Conservation (phyloP, 768 basidiomycete genomes). For the Steccherinum ochraceum region DNA sequence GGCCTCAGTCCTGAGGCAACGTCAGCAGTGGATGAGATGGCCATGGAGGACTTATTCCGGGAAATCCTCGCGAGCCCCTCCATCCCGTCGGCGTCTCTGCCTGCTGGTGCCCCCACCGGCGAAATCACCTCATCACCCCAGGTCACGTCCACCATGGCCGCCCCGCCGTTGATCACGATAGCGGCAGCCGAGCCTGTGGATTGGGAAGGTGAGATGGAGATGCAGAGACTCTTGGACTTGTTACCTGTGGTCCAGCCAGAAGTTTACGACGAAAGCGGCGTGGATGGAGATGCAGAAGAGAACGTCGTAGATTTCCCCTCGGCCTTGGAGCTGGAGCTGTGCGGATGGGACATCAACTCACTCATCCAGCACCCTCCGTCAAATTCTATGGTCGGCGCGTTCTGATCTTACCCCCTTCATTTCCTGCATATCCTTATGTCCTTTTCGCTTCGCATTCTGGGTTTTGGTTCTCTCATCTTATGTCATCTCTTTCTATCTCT, state of each 20-base stretch:
- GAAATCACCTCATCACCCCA: conserved; percentile 17
- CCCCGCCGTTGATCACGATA: conserved; percentile 15
- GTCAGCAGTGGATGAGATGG: conserved; percentile 44
- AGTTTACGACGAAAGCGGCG: conserved; percentile 8
- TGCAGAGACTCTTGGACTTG: conserved; percentile 56
- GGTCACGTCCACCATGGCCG: conserved; percentile 15
- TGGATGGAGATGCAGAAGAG: not conserved
- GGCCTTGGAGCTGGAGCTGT: conserved; percentile 25
- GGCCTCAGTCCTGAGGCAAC: conserved; percentile 20
- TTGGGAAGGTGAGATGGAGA: conserved; percentile 43
- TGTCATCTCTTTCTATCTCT: conserved; percentile 12
- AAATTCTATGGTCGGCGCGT: conserved; percentile 7
- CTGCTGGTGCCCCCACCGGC: conserved; percentile 16
- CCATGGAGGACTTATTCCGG: conserved; percentile 64
- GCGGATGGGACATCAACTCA: conserved; percentile 16
- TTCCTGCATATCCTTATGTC: no score
- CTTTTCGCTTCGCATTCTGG: conserved; percentile 6
- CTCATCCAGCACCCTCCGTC: conserved; percentile 1
- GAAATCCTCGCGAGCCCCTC: conserved; percentile 56
- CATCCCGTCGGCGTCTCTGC: conserved; percentile 26
- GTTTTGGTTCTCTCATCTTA: conserved; percentile 10
- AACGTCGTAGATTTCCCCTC: conserved; percentile 18
- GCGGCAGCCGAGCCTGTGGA: conserved; percentile 18
- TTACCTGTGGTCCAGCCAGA: conserved; percentile 29
- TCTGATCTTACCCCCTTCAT: conserved; percentile 7